These are phyloP conservation scores for Trypethelium eluteriae DNA, from an alignment of 495 filamentous ascomycete species.

Conservation along the genomic window DNA sequence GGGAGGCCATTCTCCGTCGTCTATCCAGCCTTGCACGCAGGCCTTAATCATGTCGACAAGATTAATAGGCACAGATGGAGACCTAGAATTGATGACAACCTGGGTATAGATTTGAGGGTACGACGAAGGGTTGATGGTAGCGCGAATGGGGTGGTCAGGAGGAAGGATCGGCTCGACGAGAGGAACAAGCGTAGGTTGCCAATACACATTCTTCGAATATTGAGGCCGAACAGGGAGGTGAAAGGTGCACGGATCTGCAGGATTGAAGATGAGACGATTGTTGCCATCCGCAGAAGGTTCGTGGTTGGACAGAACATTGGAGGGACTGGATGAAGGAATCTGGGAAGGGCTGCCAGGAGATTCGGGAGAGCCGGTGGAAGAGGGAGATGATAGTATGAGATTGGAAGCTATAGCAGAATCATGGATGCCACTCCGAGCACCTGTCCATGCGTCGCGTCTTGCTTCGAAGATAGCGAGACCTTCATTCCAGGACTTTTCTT, in stretches of 20 bases:
- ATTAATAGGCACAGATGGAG: constrained; percentile 80
- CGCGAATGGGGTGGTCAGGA: constrained; percentile 59
- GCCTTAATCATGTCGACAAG: constrained; percentile 70
- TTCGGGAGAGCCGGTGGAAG: neutral
- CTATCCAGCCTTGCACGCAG: constrained; percentile 86
- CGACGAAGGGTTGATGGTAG: constrained; percentile 58
- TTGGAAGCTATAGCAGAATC: neutral
- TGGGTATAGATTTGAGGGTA: constrained; percentile 86
- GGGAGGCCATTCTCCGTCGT: constrained; percentile 91
- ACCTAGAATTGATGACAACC: constrained; percentile 65
- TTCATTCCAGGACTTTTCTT: constrained; percentile 76
- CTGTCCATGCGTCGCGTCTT: constrained; percentile 78
- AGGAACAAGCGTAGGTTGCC: constrained; percentile 45
- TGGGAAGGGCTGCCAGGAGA: neutral
- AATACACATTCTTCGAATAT: constrained; percentile 20
- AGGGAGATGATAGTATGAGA: neutral
- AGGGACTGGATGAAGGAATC: neutral
- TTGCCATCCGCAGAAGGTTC: neutral
- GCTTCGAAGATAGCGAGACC: constrained; percentile 69
- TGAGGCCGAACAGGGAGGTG: neutral
- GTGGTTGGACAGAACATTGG: neutral
- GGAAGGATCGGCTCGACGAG: constrained; percentile 56
- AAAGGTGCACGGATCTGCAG: neutral
- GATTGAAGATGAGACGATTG: constrained; percentile 12
- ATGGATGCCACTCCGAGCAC: constrained; percentile 42